Conservation (phyloP, 2,329 filamentous ascomycete genomes). For the Westerdykella aurantiaca region DNA sequence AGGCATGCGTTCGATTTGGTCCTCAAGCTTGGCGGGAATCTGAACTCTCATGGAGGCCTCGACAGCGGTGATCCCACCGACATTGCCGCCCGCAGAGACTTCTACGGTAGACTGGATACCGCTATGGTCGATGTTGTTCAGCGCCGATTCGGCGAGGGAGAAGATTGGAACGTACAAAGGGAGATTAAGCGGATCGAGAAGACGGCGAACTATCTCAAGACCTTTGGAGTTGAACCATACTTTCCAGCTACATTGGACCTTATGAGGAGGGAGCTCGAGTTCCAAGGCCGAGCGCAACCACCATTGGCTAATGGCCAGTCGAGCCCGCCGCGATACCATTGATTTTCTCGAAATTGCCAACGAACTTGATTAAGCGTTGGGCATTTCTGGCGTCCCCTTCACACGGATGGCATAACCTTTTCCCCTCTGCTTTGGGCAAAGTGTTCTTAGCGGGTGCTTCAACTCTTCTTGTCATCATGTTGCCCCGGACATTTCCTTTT, state of each 20-base stretch:
- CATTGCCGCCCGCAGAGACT: constrained; percentile 44
- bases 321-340: constrained; percentile 35
- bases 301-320: constrained; percentile 15
- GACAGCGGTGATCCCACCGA: constrained; percentile 46
- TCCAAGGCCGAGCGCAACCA: constrained; percentile 11
- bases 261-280: constrained; percentile 42
- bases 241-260: constrained; percentile 48
- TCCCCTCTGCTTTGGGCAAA: background rate
- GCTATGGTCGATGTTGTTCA: constrained; percentile 51
- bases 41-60: constrained; percentile 50
- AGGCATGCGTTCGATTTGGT: constrained; percentile 50
- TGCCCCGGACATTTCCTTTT: background rate
- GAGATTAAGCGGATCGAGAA: constrained; percentile 54
- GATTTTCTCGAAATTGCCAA: background rate
- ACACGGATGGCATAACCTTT: background rate
- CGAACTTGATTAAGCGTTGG: background rate
- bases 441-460: background rate
- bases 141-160: constrained; percentile 47
- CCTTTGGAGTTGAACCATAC: constrained; percentile 50
- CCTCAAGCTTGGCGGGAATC: constrained; percentile 51
- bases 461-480: background rate
- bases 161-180: constrained; percentile 47
- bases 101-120: constrained; percentile 46
- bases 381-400: background rate
- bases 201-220: constrained; percentile 48